A percentile compares a stretch with the other conserved stretches of the same genome.
phyloP scores from a whole-genome alignment of 129 eudicot species.

The Gnaphalium uliginosum region DNA sequence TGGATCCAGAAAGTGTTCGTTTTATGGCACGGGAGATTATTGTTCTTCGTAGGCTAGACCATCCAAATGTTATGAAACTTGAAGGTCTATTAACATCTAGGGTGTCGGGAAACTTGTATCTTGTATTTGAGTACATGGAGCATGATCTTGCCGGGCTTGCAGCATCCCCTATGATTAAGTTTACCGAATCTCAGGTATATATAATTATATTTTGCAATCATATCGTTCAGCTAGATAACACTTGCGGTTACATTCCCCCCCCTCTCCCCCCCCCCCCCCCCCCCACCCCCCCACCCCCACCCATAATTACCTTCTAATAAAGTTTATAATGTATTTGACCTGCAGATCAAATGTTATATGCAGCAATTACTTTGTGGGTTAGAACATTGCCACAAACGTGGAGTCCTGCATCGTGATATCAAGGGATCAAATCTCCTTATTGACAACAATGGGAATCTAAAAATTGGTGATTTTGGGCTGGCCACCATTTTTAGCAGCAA shows the following conservation, averaged over 20 bases:
- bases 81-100: conserved; percentile 76
- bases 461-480: conserved; percentile 76
- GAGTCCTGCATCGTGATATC: conserved; percentile 73
- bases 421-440: conserved; percentile 69
- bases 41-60: conserved; percentile 72
- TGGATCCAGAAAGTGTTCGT: conserved; percentile 85
- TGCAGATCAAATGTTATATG: conserved; percentile 72
- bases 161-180: conserved; percentile 60
- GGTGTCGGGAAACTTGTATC: conserved; percentile 77
- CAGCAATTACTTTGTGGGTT: conserved; percentile 66
- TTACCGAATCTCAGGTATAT: conserved; percentile 70
- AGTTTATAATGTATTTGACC: conserved; percentile 13
- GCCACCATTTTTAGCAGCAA: conserved; percentile 52
- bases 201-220: conserved; percentile 4
- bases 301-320: conserved; percentile 22
- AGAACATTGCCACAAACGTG: conserved; percentile 69
- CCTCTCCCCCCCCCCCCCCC: too few species aligned
- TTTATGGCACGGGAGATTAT: conserved; percentile 87
- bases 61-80: conserved; percentile 85
- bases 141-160: conserved; percentile 84
- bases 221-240: conserved; percentile 3
- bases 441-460: conserved; percentile 56
- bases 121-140: conserved; percentile 87
- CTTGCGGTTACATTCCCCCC: not conserved
- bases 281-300: too few species aligned